A percentile compares a stretch with the other conserved stretches of the same genome.
Conservation (phyloP, 176 grass and related monocot species). For the Carex cristatella region DNA sequence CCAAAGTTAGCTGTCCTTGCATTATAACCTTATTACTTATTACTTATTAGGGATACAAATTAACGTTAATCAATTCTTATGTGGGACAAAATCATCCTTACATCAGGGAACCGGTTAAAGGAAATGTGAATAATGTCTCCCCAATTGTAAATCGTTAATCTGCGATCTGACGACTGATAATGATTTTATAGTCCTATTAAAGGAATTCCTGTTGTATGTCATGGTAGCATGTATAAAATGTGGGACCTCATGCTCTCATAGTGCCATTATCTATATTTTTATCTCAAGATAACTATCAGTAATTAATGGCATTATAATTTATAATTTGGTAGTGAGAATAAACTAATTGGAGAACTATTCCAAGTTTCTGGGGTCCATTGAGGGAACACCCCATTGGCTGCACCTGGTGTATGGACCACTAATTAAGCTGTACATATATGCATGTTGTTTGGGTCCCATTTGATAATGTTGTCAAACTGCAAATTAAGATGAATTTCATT, state of each 20-base stretch:
- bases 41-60: neutral
- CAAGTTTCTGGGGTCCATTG: neutral
- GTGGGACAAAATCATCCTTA: slow-evolving; percentile 10
- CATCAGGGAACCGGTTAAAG: slow-evolving; percentile 2
- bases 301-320: neutral
- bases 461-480: neutral
- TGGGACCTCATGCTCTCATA: neutral
- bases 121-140: neutral
- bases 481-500: neutral
- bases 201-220: neutral
- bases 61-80: neutral
- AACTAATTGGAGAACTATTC: neutral
- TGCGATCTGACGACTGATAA: neutral
- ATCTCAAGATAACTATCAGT: neutral
- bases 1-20: neutral
- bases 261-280: neutral
- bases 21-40: neutral
- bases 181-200: neutral
- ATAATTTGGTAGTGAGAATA: neutral
- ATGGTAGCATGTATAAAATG: neutral
- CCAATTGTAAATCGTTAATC: neutral
- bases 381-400: neutral
- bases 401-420: neutral
- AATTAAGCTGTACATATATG: neutral
- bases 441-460: neutral